These are phyloP conservation scores for Hyaloscypha hepaticicola DNA, from an alignment of 495 filamentous ascomycete species.

Conservation along the genomic window DNA sequence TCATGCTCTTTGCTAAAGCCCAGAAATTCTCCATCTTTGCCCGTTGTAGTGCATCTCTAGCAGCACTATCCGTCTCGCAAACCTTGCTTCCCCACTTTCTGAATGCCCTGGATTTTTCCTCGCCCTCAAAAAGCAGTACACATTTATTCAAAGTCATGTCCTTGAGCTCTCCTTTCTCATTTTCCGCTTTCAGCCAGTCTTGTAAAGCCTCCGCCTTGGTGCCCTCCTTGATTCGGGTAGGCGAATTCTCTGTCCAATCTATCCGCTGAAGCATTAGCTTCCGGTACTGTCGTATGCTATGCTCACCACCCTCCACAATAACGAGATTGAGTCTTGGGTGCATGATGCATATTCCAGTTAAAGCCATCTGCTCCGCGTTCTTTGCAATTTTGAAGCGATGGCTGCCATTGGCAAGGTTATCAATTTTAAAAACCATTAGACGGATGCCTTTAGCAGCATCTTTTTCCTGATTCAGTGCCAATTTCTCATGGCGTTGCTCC, in stretches of 20 bases:
- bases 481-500: constrained; percentile 84
- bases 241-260: constrained; percentile 87
- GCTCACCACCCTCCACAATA: constrained; percentile 85
- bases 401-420: constrained; percentile 81
- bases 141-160: constrained; percentile 80
- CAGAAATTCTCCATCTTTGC: constrained; percentile 95
- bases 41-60: constrained; percentile 73
- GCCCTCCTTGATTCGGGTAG: constrained; percentile 60
- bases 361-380: constrained; percentile 82
- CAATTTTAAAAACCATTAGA: constrained; percentile 83
- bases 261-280: constrained; percentile 92
- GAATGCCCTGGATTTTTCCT: constrained; percentile 74
- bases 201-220: constrained; percentile 57
- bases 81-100: constrained; percentile 81
- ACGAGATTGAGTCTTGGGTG: constrained; percentile 84
- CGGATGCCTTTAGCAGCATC: constrained; percentile 84
- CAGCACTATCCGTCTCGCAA: constrained; percentile 85
- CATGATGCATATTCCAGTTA: constrained; percentile 87
- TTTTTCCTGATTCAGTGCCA: constrained; percentile 77
- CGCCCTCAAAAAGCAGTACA: constrained; percentile 81
- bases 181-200: constrained; percentile 73
- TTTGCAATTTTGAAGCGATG: constrained; percentile 90
- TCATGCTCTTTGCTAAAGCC: constrained; percentile 76
- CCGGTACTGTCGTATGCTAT: constrained; percentile 76
- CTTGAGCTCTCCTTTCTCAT: constrained; percentile 75